Conservation (phyloP, 148 eudicot species). For the Rhododendron ferrugineum region DNA sequence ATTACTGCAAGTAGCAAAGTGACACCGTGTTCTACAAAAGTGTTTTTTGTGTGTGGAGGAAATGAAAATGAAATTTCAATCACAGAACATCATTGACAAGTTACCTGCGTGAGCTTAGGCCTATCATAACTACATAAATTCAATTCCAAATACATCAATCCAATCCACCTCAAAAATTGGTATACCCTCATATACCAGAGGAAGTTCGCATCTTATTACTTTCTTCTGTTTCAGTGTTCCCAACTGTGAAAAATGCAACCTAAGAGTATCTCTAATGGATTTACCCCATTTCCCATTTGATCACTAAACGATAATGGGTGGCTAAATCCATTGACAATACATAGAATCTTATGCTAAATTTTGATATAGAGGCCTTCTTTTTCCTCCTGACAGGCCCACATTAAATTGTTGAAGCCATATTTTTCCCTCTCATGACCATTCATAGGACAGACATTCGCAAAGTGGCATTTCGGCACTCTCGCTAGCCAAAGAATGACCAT, state of each 20-base stretch:
- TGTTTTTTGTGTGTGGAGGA: neutral
- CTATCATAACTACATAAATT: neutral
- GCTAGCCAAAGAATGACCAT: neutral
- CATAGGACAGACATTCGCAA: neutral
- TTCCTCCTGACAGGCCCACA: neutral
- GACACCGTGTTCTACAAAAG: neutral
- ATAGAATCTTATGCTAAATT: neutral
- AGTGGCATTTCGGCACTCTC: neutral
- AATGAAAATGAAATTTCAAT: neutral
- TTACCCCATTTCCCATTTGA: neutral
- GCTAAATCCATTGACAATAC: neutral
- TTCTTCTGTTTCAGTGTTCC: neutral
- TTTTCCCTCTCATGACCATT: neutral
- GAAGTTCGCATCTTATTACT: too few species aligned
- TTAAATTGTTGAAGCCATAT: neutral
- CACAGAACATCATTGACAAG: neutral
- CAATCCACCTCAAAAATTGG: neutral
- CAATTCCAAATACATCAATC: neutral
- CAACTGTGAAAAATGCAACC: neutral
- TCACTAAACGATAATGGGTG: neutral
- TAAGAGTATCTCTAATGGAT: neutral
- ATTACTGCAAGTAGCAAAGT: neutral
- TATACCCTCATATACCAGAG: neutral
- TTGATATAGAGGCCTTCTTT: neutral
- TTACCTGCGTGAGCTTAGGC: neutral